Evolutionary conservation across 148 eudicot species (phyloP), one percentile per base, ranked within the genome.

Genomic region (Simmondsia chinensis): DNA sequence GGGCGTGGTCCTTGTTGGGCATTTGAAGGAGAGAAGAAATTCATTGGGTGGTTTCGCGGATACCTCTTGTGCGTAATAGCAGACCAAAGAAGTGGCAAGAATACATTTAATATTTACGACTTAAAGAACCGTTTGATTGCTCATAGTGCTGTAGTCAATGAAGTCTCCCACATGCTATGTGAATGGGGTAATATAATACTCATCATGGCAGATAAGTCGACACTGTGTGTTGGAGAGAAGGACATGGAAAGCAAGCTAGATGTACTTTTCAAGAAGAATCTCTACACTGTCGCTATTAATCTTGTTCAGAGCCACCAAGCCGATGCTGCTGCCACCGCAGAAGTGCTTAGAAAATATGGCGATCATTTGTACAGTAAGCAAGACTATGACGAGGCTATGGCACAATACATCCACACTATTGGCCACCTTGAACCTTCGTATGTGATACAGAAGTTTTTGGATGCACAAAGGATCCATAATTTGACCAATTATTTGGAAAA

Each of bases 1-100:
- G 99, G 99, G 7, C 95, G 95, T 48, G 99, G 99, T 53, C 94
- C 99, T 55, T 91, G 99, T 63, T 91, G 94, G 96, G 99, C 99
- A 6, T 82, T 91, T 67, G 99, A 91, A 56, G 99, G 96, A 59
- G 96, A 91, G 47, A 91, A 91, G 57, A 86, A 77, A 61, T 71
- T 77, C 37, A 47, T 86, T 46, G 99, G 99, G 23, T 91, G 99
- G 96, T 91, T 86, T 53, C 95, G 96, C 58, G 99, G 99, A 26
- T 91, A 91, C 47, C 85, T 91, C 43, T 60, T 91, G 41, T 79
- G 94, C 68, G 81, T 91, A 38, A 71, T 79, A 60, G 80, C 79
- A 30, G 96, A 91, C 72, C 95, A 72, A 69, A 82, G 85, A 67
- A 72, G 73, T 64, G 78, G 75, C 48, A 79, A 69, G 57, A 65